Conservation (phyloP, 352 stramenopile genomes). For the Phytopythium sindhum region DNA sequence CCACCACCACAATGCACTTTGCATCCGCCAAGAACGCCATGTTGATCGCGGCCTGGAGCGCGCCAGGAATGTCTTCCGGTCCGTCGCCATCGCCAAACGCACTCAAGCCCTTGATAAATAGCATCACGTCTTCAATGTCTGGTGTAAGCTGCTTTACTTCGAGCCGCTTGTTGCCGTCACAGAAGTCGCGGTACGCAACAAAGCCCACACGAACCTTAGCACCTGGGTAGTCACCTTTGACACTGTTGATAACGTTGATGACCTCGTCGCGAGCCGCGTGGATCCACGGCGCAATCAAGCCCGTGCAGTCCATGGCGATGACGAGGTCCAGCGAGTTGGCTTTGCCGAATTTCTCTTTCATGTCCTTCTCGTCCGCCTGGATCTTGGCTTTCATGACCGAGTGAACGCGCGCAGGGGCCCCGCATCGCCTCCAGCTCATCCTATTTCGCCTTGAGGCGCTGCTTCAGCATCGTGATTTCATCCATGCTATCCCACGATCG, state of each 20-base stretch:
- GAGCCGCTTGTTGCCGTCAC: constrained; percentile 20
- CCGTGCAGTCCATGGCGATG: constrained; percentile 45
- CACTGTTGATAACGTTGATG: constrained; percentile 26
- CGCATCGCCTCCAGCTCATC: constrained; percentile 11
- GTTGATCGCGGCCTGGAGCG: constrained; percentile 18
- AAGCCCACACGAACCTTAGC: constrained; percentile 31
- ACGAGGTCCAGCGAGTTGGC: constrained; percentile 35
- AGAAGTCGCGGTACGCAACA: constrained; percentile 44
- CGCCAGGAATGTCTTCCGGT: constrained; percentile 37
- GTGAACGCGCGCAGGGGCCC: constrained; percentile 17
- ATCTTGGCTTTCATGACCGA: constrained; percentile 21
- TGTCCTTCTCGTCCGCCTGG: constrained; percentile 11
- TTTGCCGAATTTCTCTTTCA: constrained; percentile 14
- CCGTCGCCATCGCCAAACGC: constrained; percentile 30
- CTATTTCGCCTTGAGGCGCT: constrained; percentile 8
- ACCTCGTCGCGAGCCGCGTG: constrained; percentile 21
- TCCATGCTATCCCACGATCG: constrained; percentile 1
- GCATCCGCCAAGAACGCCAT: constrained; percentile 25
- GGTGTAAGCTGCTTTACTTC: constrained; percentile 18
- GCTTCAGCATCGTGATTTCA: not conserved
- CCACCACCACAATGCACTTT: constrained; percentile 31
- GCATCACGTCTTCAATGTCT: constrained; percentile 11
- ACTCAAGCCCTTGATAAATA: constrained; percentile 20
- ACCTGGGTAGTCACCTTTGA: constrained; percentile 17
- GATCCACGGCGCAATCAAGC: constrained; percentile 36